phyloP scores from a whole-genome alignment of 495 filamentous ascomycete species.

The Parathielavia hyrcaniae region DNA sequence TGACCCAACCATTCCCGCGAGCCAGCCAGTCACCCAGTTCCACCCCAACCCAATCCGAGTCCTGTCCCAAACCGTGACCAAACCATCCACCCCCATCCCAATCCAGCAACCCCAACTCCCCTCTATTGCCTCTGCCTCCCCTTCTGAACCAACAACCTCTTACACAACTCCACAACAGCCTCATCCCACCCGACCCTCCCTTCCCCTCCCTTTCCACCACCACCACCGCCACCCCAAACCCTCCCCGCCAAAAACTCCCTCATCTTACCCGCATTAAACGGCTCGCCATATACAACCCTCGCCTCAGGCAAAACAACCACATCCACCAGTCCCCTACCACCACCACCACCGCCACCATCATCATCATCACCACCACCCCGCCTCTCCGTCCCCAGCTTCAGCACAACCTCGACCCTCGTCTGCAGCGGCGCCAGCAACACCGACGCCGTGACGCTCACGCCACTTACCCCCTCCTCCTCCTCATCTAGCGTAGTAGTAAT shows the following conservation, averaged over 20 bases:
- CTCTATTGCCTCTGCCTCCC: constrained; percentile 31
- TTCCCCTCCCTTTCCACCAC: constrained; percentile 23
- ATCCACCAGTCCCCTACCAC: constrained; percentile 33
- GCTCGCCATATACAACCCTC: constrained; percentile 60
- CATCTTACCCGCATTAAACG: constrained; percentile 58
- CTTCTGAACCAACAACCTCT: constrained; percentile 48
- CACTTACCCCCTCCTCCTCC: too few relatives aligned
- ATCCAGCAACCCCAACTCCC: background rate
- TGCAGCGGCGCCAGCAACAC: constrained; percentile 52
- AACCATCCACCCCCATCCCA: background rate
- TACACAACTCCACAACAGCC: constrained; percentile 50
- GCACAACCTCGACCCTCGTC: constrained; percentile 54
- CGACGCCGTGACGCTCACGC: constrained; percentile 45
- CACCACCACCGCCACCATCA: too few relatives aligned
- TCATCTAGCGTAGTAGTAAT: too few relatives aligned
- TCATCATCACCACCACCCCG: background rate
- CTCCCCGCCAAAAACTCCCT: constrained; percentile 49
- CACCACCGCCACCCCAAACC: constrained; percentile 37
- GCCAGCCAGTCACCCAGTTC: background rate
- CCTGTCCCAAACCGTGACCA: background rate
- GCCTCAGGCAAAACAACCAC: constrained; percentile 44
- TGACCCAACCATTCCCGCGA: background rate
- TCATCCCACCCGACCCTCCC: constrained; percentile 47
- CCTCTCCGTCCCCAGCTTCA: constrained; percentile 31
- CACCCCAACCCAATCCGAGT: background rate